phyloP scores from a whole-genome alignment of 805 yeast species.

The Saturnispora sanitii region DNA sequence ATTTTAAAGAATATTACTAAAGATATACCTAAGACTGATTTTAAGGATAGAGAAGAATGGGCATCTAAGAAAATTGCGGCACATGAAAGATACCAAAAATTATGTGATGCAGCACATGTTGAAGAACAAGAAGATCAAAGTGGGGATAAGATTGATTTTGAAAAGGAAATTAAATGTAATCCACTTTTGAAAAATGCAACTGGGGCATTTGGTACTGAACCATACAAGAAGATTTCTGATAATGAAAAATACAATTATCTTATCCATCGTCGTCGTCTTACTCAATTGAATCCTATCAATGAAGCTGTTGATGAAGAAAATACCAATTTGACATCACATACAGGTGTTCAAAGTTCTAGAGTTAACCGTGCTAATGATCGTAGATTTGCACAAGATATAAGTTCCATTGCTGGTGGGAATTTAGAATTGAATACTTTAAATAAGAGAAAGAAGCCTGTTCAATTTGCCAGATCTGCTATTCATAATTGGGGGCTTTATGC shows the following conservation, averaged over 20 bases:
- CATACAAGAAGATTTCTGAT: constrained; percentile 66
- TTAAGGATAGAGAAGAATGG: constrained; percentile 45
- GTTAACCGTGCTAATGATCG: constrained; percentile 80
- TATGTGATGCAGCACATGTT: constrained; percentile 15
- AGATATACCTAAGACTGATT: constrained; percentile 14
- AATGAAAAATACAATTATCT: constrained; percentile 62
- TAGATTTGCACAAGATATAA: constrained; percentile 82
- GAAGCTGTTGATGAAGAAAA: constrained; percentile 40
- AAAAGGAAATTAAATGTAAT: constrained; percentile 20
- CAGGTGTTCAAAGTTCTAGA: constrained; percentile 59
- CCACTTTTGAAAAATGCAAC: constrained; percentile 31
- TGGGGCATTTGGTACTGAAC: constrained; percentile 64
- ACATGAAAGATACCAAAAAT: constrained; percentile 27
- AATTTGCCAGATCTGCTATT: constrained; percentile 94
- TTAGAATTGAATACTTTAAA: constrained; percentile 78
- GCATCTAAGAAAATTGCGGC: constrained; percentile 40
- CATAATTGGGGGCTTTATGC: constrained; percentile 99
- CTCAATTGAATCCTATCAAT: constrained; percentile 59
- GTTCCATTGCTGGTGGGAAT: constrained; percentile 74
- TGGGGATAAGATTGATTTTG: constrained; percentile 21
- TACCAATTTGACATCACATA: constrained; percentile 18
- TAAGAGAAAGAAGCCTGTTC: constrained; percentile 85
- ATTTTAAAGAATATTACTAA: constrained; percentile 39
- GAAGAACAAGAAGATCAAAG: constrained; percentile 19
- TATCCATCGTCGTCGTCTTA: constrained; percentile 67